A percentile compares a stretch with the other conserved stretches of the same genome.
Evolutionary conservation across 2,329 filamentous ascomycete genomes (phyloP).

Genomic region (Magnaporthiopsis poae): DNA sequence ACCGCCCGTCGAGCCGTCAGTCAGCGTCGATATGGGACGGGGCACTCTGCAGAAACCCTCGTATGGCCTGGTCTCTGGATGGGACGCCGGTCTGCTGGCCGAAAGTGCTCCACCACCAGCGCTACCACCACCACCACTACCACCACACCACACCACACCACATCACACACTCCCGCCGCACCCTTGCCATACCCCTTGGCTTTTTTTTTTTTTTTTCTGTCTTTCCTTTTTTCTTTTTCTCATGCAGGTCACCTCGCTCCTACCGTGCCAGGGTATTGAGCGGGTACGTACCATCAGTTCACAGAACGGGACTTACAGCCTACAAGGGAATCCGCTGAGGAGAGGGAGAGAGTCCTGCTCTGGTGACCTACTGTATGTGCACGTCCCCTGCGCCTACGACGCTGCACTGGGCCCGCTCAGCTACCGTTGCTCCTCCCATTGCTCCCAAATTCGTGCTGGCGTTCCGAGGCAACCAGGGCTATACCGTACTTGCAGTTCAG

Average conservation of each 20-base stretch:
- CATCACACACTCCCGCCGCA: not conserved
- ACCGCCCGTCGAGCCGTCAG: not conserved
- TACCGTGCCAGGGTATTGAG: not conserved
- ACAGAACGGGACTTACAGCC: not conserved
- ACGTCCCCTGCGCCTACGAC: not conserved
- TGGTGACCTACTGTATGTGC: not conserved
- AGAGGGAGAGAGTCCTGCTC: not conserved
- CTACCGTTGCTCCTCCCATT: not conserved
- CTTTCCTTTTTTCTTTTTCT: not conserved
- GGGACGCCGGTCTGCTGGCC: constrained; percentile 1
- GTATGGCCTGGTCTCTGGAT: not conserved
- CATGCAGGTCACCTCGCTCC: not conserved
- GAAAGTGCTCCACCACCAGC: not conserved
- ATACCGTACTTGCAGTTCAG: not conserved
- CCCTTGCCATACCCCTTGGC: not conserved
- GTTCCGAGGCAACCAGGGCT: not conserved
- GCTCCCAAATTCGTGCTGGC: not conserved
- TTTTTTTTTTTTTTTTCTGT: not conserved
- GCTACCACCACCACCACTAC: not conserved
- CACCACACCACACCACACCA: not conserved
- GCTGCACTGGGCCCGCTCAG: not conserved
- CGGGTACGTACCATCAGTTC: not conserved
- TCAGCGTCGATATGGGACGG: not conserved
- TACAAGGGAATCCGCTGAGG: not conserved
- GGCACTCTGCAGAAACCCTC: not conserved